Evolutionary conservation across 257 asterid species (phyloP).

Genomic region (Paulownia fortunei): DNA sequence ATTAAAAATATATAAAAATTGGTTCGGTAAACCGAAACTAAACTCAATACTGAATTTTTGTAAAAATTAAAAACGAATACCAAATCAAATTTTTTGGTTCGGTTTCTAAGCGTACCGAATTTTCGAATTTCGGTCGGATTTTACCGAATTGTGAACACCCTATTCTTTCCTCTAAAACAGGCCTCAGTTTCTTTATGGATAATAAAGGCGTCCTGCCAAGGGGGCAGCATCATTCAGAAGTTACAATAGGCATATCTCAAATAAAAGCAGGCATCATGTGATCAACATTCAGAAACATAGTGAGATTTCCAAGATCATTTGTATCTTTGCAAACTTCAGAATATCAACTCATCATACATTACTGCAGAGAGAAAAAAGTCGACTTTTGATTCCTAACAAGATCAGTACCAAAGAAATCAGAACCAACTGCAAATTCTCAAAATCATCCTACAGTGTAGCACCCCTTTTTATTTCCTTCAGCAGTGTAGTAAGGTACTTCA

Average conservation of each 20-base stretch:
- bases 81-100: too few relatives aligned
- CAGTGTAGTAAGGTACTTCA: neutral
- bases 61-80: too few relatives aligned
- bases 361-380: conserved; percentile 4
- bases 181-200: neutral
- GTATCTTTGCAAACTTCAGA: neutral
- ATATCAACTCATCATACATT: neutral
- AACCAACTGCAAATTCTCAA: conserved; percentile 5
- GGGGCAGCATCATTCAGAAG: conserved; percentile 14
- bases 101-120: too few relatives aligned
- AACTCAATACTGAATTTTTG: too few relatives aligned
- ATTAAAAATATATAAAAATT: too few relatives aligned
- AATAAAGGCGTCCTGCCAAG: neutral
- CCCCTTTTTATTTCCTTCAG: neutral
- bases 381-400: conserved; percentile 8
- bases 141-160: too few relatives aligned
- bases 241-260: conserved; percentile 1
- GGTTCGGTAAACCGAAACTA: neutral
- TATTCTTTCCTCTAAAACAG: neutral
- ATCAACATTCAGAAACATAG: neutral
- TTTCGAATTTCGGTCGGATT: too few relatives aligned
- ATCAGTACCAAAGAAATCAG: conserved; percentile 23
- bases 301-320: conserved; percentile 5
- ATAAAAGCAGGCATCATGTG: conserved; percentile 9
- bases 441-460: neutral